Evolutionary conservation across 108 stramenopile genomes (phyloP).

Genomic region (Conticribra guillardii): DNA sequence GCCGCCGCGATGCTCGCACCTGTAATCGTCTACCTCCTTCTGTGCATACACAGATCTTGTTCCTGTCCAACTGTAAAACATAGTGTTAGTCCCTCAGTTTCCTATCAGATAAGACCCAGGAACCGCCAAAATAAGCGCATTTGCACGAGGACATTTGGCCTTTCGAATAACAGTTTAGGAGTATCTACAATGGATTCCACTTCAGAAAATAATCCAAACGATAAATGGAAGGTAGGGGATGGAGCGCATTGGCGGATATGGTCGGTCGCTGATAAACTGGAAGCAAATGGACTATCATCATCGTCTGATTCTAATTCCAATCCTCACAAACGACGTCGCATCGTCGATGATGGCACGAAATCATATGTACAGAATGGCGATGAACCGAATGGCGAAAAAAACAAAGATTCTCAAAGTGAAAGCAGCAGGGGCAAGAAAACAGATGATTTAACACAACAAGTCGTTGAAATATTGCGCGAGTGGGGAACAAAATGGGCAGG

Average conservation of each 20-base stretch:
- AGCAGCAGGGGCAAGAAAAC: not conserved
- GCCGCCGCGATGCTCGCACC: no score
- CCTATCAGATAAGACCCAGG: no score
- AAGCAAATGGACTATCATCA: conserved; percentile 18
- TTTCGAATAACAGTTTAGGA: no score
- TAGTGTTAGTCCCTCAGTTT: no score
- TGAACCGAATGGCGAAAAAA: not conserved
- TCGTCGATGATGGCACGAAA: no score
- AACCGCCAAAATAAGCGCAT: no score
- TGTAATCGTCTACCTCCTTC: no score
- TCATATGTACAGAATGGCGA: no score
- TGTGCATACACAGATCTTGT: no score
- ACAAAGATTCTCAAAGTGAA: not conserved
- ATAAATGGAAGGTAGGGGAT: conserved; percentile 2
- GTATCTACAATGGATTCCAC: no score
- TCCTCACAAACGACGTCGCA: not conserved
- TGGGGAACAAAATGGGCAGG: conserved; percentile 55
- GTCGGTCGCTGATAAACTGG: conserved; percentile 27
- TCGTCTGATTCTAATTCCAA: not conserved
- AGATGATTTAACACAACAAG: conserved; percentile 37
- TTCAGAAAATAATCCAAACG: not conserved
- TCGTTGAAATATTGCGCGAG: conserved; percentile 44
- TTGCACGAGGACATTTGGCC: no score
- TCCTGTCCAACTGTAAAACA: no score
- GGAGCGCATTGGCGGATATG: conserved; percentile 27